phyloP scores from a whole-genome alignment of 176 grass and related monocot genomes.

The Triticum urartu region DNA sequence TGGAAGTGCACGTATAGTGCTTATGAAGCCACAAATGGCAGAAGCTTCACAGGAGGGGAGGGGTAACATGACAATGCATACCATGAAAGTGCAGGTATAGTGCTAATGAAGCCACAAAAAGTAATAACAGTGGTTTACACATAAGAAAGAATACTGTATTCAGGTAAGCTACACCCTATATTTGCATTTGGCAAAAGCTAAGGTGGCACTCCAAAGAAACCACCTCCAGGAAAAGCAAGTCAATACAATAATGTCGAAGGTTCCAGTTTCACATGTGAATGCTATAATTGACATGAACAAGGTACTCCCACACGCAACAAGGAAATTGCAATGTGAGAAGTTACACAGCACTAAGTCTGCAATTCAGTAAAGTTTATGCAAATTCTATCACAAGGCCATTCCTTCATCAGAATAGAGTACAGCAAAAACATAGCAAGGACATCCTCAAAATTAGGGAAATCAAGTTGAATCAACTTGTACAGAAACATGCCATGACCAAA shows the following conservation, averaged over 20 bases:
- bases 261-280: neutral
- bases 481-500: neutral
- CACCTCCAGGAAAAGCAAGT: neutral
- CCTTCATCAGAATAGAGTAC: neutral
- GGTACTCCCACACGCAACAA: neutral
- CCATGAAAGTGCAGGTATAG: neutral
- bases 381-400: neutral
- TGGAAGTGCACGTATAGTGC: too few relatives aligned
- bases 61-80: neutral
- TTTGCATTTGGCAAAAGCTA: neutral
- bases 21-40: neutral
- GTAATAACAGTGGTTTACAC: neutral
- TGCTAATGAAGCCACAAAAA: neutral
- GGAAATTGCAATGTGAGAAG: too few relatives aligned
- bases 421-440: neutral
- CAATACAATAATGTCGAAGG: neutral
- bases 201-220: conserved; percentile 2
- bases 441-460: neutral
- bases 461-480: neutral
- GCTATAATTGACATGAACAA: neutral
- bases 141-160: neutral
- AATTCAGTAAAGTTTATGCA: neutral
- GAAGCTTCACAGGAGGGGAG: neutral
- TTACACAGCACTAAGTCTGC: neutral
- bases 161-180: neutral